phyloP scores from a whole-genome alignment of 2,329 filamentous ascomycete species.

The Ceratocystiopsis sp. region DNA sequence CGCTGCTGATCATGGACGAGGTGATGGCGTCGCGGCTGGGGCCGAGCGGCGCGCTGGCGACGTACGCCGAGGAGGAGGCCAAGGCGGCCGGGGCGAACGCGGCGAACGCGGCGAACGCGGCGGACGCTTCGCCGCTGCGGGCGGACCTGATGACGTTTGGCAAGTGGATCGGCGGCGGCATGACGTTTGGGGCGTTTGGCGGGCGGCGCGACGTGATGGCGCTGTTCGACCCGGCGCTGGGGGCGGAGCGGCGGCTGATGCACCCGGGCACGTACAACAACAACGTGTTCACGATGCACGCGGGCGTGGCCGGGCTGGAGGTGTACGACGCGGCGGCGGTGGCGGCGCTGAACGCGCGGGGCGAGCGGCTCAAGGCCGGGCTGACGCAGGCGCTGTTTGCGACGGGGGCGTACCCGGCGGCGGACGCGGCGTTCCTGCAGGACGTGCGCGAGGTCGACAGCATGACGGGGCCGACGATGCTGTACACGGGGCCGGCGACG shows the following conservation, averaged over 20 bases:
- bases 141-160: constrained; percentile 36
- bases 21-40: constrained; percentile 49
- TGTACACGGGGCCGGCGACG: constrained; percentile 2
- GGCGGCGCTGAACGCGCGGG: constrained; percentile 15
- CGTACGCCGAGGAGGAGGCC: constrained; percentile 30
- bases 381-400: constrained; percentile 14
- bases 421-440: not conserved
- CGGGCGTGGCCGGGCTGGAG: constrained; percentile 26
- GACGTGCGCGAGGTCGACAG: constrained; percentile 8
- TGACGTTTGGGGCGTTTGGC: constrained; percentile 42
- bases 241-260: constrained; percentile 19
- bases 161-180: constrained; percentile 41
- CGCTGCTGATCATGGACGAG: constrained; percentile 49
- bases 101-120: constrained; percentile 25
- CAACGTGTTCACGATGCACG: constrained; percentile 44
- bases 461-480: constrained; percentile 1
- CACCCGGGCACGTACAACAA: constrained; percentile 44
- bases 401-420: constrained; percentile 13
- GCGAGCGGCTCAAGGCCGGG: constrained; percentile 13
- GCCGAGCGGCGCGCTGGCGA: constrained; percentile 29
- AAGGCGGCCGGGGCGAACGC: constrained; percentile 26
- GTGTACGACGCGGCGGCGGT: constrained; percentile 20
- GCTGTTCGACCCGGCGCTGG: constrained; percentile 38
- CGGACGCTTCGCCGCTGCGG: constrained; percentile 32
- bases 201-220: constrained; percentile 48